phyloP scores from a whole-genome alignment of 257 asterid species.

The Nicotiana tabacum region DNA sequence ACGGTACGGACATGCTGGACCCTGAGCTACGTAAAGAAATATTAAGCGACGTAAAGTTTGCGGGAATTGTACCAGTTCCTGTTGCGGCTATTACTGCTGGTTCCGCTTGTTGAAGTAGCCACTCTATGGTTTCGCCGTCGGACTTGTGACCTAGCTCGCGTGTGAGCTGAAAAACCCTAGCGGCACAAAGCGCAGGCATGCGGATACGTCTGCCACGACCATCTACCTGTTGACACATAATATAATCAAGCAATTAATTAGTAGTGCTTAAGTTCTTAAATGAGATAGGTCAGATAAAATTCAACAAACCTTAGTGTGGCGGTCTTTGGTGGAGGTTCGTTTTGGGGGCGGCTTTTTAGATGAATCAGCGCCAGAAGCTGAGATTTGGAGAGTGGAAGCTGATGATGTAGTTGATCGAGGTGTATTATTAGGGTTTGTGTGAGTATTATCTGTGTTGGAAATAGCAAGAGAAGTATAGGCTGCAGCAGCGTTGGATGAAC shows the following conservation, averaged over 20 bases:
- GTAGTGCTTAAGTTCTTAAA: neutral
- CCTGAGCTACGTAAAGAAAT: conserved; percentile 88
- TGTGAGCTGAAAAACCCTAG: conserved; percentile 95
- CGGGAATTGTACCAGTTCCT: conserved; percentile 96
- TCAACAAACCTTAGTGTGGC: conserved; percentile 53
- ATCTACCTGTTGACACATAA: conserved; percentile 33
- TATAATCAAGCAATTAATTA: neutral
- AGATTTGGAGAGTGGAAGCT: conserved; percentile 32
- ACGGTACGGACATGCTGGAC: conserved; percentile 88
- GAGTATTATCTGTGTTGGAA: conserved; percentile 21
- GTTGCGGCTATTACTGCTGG: conserved; percentile 93
- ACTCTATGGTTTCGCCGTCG: conserved; percentile 86
- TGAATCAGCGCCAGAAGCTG: conserved; percentile 29
- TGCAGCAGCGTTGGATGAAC: conserved; percentile 24
- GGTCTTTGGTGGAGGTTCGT: conserved; percentile 79
- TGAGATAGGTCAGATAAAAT: neutral
- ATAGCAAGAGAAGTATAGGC: conserved; percentile 33
- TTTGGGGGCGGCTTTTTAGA: conserved; percentile 70
- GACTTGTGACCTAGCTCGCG: conserved; percentile 94
- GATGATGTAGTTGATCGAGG: conserved; percentile 28
- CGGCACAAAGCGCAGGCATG: conserved; percentile 94
- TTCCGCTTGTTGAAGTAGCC: conserved; percentile 97
- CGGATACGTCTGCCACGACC: conserved; percentile 94
- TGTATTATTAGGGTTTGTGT: conserved; percentile 32
- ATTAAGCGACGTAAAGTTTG: conserved; percentile 82